A percentile compares a stretch with the other conserved stretches of the same genome.
phyloP scores from a whole-genome alignment of 1,284 basidiomycete species.

The Rhizoctonia solani region DNA sequence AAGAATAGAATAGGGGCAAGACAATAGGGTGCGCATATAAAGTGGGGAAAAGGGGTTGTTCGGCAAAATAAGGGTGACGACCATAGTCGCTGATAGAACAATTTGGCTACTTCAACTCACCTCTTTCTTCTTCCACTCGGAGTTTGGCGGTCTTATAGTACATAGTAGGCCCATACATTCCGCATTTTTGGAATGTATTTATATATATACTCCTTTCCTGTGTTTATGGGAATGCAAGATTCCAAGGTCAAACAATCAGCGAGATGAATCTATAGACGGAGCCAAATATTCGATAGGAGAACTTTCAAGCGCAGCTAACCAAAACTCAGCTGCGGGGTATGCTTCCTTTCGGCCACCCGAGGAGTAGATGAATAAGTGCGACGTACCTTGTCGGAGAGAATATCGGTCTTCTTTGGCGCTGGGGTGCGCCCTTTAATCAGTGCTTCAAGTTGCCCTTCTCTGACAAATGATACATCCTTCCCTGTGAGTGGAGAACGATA shows the following conservation, averaged over 20 bases:
- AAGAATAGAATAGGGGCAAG: neutral
- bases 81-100: neutral
- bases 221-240: too few species aligned
- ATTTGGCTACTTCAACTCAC: conserved; percentile 44
- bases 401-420: conserved; percentile 19
- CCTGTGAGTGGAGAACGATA: conserved; percentile 15
- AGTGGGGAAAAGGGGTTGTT: neutral
- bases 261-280: conserved; percentile 6
- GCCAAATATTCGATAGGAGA: neutral
- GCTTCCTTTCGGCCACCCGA: neutral
- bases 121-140: conserved; percentile 66
- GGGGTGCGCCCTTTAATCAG: conserved; percentile 8
- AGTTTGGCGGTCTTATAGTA: conserved; percentile 65
- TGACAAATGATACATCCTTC: conserved; percentile 1
- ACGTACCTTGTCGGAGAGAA: conserved; percentile 27
- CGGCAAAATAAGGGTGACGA: neutral
- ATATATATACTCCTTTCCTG: conserved; percentile 34
- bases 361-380: neutral
- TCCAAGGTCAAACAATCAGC: conserved; percentile 3
- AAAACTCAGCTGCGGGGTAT: neutral
- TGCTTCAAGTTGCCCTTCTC: conserved; percentile 25
- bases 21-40: conserved; percentile 5
- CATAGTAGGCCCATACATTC: conserved; percentile 66
- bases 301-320: too few species aligned
- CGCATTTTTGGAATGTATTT: conserved; percentile 45